Evolutionary conservation across 2,329 filamentous ascomycete species (phyloP), one percentile per base, ranked within the genome.

Genomic region (Fusarium xyrophilum): DNA sequence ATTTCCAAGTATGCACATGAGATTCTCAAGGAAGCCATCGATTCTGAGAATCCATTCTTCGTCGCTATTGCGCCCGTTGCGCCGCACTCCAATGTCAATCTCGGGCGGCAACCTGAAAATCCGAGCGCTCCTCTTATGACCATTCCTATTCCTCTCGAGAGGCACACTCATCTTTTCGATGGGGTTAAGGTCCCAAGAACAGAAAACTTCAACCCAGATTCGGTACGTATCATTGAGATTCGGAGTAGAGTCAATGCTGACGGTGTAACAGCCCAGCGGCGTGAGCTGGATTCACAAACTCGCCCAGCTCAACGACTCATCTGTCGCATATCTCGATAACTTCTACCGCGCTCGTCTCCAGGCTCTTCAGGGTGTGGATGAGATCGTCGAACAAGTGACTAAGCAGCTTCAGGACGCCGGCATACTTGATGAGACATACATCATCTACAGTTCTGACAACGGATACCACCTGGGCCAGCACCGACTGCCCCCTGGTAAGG

Each of bases 181-280:
- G 83, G 86, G 30, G 83, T 81, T 0, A 84, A 81, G 25, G 84
- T 91, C 0, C 90, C 90, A 0, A 81, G 90, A 12, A 88, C 84
- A 1, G 78, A 81, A 0, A 87, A 88, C 73, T 93, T 92, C 76
- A 93, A 93, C 68, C 89, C 90, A 0, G 82, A 86, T 5, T 78
- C 80, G 65, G 85, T 86, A 75, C 38, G 78, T 73, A 5, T 7
- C 28, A 17, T 38, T 28, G 3, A 23, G 21, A 11, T 17, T 15
- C 13, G 15, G 28, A 14, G 13, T 35, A 11, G 53, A 35, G 59
- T 50, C n/a, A 63, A 11, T 27, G 12, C 55, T 57, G 3, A 68
- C 21, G 27, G 9, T 15, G 7, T 4, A 1, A 19, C 7, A 76
- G 74, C 70, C 73, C 2, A 76, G 75, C 12, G 68, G 74, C n/a